Conservation (phyloP, 2,329 filamentous ascomycete genomes). For the Chrysoporthe austroafricana region DNA sequence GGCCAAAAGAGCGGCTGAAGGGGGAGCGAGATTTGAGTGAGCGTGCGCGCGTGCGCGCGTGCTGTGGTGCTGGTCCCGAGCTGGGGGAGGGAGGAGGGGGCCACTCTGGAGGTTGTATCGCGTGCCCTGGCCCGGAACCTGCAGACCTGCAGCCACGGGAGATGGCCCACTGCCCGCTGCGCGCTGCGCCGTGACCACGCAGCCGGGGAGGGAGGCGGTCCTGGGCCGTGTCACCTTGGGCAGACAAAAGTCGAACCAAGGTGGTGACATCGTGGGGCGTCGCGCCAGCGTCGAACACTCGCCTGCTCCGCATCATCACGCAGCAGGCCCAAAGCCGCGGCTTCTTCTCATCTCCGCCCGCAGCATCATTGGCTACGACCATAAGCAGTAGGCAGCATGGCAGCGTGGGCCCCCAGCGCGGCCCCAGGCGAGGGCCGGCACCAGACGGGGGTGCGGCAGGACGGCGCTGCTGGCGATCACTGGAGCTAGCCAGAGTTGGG, state of each 20-base stretch:
- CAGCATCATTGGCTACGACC: constrained; percentile 8
- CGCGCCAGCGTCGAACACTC: neutral
- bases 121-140: constrained; percentile 2
- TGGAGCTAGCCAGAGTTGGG: constrained; percentile 18
- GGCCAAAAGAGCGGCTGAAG: neutral
- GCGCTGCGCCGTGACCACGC: constrained; percentile 1
- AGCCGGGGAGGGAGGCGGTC: neutral
- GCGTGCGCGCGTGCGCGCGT: neutral
- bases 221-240: neutral
- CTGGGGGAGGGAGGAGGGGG: neutral
- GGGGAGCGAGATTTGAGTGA: constrained; percentile 1
- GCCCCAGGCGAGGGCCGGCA: neutral
- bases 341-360: constrained; percentile 1
- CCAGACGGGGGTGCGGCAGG: neutral
- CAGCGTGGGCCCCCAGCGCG: constrained; percentile 4
- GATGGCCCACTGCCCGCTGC: constrained; percentile 8
- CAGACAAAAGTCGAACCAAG: neutral
- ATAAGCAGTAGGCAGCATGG: neutral
- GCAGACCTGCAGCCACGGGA: constrained; percentile 11
- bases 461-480: constrained; percentile 7
- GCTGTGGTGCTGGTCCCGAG: neutral
- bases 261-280: neutral
- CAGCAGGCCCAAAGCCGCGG: neutral
- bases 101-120: neutral
- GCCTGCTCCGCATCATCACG: neutral